A percentile compares a stretch with the other conserved stretches of the same genome.
phyloP scores from a whole-genome alignment of 2,329 filamentous ascomycete genomes.

The Exophiala mesophila region DNA sequence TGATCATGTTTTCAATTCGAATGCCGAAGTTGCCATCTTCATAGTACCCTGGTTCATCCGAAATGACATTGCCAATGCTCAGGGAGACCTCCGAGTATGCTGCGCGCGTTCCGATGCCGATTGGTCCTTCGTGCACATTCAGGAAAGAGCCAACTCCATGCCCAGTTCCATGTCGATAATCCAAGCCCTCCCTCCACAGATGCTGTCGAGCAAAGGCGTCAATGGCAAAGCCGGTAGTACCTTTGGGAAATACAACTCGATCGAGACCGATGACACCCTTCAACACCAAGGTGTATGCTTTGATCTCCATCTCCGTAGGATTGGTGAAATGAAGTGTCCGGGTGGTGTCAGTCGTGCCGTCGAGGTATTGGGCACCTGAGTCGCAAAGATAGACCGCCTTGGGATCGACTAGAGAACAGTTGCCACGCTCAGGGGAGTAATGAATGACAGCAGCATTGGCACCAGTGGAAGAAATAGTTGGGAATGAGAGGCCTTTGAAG shows the following conservation, averaged over 20 bases:
- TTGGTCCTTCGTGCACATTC: slow-evolving; percentile 96
- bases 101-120: slow-evolving; percentile 87
- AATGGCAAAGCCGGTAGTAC: slow-evolving; percentile 87
- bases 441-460: slow-evolving; percentile 92
- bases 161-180: slow-evolving; percentile 94
- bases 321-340: slow-evolving; percentile 87
- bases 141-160: slow-evolving; percentile 93
- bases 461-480: slow-evolving; percentile 93
- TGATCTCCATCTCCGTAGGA: slow-evolving; percentile 76
- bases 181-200: slow-evolving; percentile 86
- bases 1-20: slow-evolving; percentile 91
- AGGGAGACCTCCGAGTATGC: slow-evolving; percentile 89
- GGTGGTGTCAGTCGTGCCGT: slow-evolving; percentile 95
- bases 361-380: slow-evolving; percentile 91
- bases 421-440: slow-evolving; percentile 81
- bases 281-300: slow-evolving; percentile 87
- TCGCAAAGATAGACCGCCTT: slow-evolving; percentile 89
- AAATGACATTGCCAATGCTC: slow-evolving; percentile 88
- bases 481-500: slow-evolving; percentile 87
- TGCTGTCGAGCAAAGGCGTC: slow-evolving; percentile 85
- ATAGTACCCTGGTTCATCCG: slow-evolving; percentile 94
- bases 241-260: slow-evolving; percentile 83
- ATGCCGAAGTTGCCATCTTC: slow-evolving; percentile 94
- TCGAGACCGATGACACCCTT: slow-evolving; percentile 93
- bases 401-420: slow-evolving; percentile 78